Evolutionary conservation across 352 stramenopile genomes (phyloP).

Genomic region (Globisporangium acanthophoron): DNA sequence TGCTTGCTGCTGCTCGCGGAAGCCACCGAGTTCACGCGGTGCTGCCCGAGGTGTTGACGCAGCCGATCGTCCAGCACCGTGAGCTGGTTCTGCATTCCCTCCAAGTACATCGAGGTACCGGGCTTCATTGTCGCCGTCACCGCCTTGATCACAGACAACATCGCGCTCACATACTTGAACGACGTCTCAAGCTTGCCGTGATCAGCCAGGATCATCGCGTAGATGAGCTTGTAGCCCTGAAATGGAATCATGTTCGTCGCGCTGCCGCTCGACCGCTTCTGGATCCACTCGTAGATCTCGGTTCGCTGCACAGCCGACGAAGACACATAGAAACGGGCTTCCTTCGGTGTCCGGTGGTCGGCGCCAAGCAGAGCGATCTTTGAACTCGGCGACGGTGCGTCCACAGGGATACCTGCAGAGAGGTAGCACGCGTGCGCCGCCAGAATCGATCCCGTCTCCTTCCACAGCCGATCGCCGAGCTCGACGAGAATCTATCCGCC

Average conservation of each 20-base stretch:
- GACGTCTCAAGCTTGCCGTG: conserved; percentile 77
- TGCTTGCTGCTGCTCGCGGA: conserved; percentile 39
- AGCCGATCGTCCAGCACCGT: conserved; percentile 82
- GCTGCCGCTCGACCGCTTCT: conserved; percentile 49
- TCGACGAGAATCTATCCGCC: conserved; percentile 54
- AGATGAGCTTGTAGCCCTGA: conserved; percentile 88
- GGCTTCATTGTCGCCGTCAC: conserved; percentile 79
- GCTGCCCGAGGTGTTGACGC: conserved; percentile 79
- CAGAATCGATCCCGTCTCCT: conserved; percentile 52
- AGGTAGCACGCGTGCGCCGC: conserved; percentile 83
- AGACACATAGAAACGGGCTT: conserved; percentile 83
- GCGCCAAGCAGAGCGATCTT: conserved; percentile 80
- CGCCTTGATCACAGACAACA: conserved; percentile 70
- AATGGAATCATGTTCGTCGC: conserved; percentile 75
- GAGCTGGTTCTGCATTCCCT: conserved; percentile 86
- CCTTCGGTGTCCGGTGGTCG: conserved; percentile 59
- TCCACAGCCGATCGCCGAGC: conserved; percentile 79
- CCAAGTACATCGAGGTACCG: conserved; percentile 79
- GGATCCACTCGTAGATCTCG: conserved; percentile 83
- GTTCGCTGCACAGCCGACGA: conserved; percentile 71
- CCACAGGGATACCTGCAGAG: conserved; percentile 58
- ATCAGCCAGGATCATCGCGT: conserved; percentile 81
- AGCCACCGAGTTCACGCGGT: conserved; percentile 61
- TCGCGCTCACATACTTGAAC: conserved; percentile 86
- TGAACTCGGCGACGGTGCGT: conserved; percentile 66